Conservation (phyloP, 1,284 basidiomycete genomes). For the Marasmius oreades region DNA sequence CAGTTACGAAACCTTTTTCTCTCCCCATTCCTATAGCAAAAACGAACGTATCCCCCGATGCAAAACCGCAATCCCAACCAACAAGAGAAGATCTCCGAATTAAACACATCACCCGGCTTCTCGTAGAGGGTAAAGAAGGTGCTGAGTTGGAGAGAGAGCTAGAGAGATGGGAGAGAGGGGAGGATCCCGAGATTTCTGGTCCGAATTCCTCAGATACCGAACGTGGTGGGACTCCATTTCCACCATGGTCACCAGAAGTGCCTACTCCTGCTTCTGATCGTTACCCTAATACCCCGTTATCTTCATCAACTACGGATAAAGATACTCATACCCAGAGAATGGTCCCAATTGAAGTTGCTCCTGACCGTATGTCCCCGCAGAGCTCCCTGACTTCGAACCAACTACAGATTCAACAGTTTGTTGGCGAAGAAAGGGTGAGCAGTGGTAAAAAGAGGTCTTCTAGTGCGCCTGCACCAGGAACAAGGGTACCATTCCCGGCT, state of each 20-base stretch:
- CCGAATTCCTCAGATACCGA: not conserved
- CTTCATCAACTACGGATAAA: not conserved
- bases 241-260: not conserved
- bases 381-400: too few relatives aligned
- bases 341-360: not conserved
- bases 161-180: conserved; percentile 52
- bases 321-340: not conserved
- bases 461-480: not conserved
- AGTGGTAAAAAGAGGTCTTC: not conserved
- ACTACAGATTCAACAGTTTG: not conserved
- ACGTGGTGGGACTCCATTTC: not conserved
- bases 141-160: conserved; percentile 62
- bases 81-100: conserved; percentile 14
- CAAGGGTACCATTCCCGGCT: not conserved
- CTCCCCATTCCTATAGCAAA: conserved; percentile 38
- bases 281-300: not conserved
- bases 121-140: conserved; percentile 69
- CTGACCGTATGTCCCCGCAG: not conserved
- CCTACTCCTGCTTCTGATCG: not conserved
- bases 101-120: conserved; percentile 58
- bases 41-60: conserved; percentile 35
- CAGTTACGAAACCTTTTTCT: not conserved
- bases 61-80: not conserved
- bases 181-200: not conserved
- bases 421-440: not conserved